phyloP scores from a whole-genome alignment of 768 basidiomycete species.

The Macrocybe gigantea region DNA sequence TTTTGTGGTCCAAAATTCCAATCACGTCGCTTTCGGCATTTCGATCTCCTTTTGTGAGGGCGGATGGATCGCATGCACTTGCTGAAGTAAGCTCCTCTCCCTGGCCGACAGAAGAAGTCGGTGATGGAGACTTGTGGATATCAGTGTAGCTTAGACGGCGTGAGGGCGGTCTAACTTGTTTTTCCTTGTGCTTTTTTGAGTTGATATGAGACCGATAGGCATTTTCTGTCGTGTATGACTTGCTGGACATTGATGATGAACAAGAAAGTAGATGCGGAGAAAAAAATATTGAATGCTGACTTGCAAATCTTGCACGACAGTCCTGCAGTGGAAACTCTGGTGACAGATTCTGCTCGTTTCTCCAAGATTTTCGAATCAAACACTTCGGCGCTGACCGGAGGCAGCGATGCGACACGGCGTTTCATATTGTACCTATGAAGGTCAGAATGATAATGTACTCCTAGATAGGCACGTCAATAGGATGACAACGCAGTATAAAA shows the following conservation, averaged over 20 bases:
- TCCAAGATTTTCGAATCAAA: slow-evolving; percentile 91
- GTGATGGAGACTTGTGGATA: slow-evolving; percentile 9
- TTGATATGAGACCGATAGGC: slow-evolving; percentile 82
- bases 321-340: slow-evolving; percentile 53
- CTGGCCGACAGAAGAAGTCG: slow-evolving; percentile 4
- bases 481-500: neutral
- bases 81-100: slow-evolving; percentile 4
- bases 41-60: slow-evolving; percentile 22
- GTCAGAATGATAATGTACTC: slow-evolving; percentile 88
- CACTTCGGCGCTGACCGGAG: slow-evolving; percentile 68
- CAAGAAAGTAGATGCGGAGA: slow-evolving; percentile 1
- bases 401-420: slow-evolving; percentile 84
- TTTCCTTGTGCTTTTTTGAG: slow-evolving; percentile 88
- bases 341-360: slow-evolving; percentile 67
- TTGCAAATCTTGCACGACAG: slow-evolving; percentile 76
- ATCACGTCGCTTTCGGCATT: slow-evolving; percentile 39
- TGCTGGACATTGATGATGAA: slow-evolving; percentile 39
- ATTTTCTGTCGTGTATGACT: slow-evolving; percentile 84
- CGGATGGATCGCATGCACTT: slow-evolving; percentile 4
- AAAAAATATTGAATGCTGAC: slow-evolving; percentile 42
- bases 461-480: slow-evolving; percentile 27
- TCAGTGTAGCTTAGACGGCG: slow-evolving; percentile 11
- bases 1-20: slow-evolving; percentile 65
- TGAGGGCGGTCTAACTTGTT: slow-evolving; percentile 44
- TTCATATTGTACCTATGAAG: slow-evolving; percentile 99